Conservation (phyloP, 768 basidiomycete genomes). For the Phanerochaete sordida region DNA sequence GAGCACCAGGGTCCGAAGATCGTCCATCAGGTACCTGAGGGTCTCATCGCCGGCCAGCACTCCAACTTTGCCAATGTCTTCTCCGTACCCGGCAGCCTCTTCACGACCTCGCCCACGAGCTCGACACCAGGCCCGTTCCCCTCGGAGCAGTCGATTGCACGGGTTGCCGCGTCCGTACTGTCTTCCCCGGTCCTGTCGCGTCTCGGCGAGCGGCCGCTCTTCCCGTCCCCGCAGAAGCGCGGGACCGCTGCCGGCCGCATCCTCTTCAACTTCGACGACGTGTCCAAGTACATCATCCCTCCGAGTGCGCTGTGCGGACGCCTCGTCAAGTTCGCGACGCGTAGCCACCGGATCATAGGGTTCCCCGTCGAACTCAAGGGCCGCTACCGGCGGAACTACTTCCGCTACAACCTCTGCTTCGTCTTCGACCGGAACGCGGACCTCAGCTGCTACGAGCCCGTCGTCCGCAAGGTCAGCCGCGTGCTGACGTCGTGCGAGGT, state of each 20-base stretch:
- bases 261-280: conserved; percentile 87
- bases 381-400: conserved; percentile 81
- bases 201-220: conserved; percentile 22
- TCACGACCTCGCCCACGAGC: conserved; percentile 32
- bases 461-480: conserved; percentile 91
- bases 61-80: conserved; percentile 13
- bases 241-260: conserved; percentile 46
- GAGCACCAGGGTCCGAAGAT: conserved; percentile 82
- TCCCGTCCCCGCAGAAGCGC: conserved; percentile 41
- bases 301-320: conserved; percentile 80
- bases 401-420: conserved; percentile 93
- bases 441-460: conserved; percentile 91
- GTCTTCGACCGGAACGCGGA: conserved; percentile 92
- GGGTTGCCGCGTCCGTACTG: conserved; percentile 50
- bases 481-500: conserved; percentile 91
- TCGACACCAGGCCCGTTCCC: conserved; percentile 24
- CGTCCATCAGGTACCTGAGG: conserved; percentile 92
- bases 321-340: conserved; percentile 82
- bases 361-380: conserved; percentile 79
- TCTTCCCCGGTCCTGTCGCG: conserved; percentile 44
- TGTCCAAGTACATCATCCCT: conserved; percentile 94
- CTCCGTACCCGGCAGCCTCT: conserved; percentile 13
- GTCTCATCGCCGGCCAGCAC: conserved; percentile 56
- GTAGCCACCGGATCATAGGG: conserved; percentile 82
- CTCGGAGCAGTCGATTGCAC: conserved; percentile 35